These are phyloP conservation scores for Saccharomycopsis sp. DNA, from an alignment of 805 yeast genomes.

Conservation along the genomic window DNA sequence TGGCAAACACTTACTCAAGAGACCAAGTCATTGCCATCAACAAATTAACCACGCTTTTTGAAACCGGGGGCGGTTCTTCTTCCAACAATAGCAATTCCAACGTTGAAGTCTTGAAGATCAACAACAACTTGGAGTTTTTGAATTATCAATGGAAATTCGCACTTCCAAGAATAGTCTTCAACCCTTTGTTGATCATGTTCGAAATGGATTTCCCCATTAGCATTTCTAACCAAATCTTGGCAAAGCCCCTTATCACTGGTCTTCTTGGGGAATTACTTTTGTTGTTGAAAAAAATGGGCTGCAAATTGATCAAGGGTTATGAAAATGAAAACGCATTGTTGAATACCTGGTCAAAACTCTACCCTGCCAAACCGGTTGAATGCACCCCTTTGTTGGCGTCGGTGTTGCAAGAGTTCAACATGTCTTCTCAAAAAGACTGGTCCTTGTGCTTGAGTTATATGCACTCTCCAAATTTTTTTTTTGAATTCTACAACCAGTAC, in stretches of 20 bases:
- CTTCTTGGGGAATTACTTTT: conserved; percentile 64
- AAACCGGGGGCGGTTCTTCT: conserved; percentile 20
- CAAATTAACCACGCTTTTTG: conserved; percentile 31
- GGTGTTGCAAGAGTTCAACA: not conserved
- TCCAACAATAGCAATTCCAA: no score
- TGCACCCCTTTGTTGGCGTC: not conserved
- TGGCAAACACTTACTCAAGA: conserved; percentile 36
- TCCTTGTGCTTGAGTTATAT: conserved; percentile 29
- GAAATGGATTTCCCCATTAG: conserved; percentile 58
- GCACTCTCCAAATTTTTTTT: conserved; percentile 53
- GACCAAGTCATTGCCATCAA: conserved; percentile 28
- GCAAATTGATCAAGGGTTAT: conserved; percentile 58
- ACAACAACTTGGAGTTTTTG: conserved; percentile 46
- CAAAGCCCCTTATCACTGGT: conserved; percentile 80
- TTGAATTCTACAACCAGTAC: conserved; percentile 50
- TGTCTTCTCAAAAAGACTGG: conserved; percentile 5
- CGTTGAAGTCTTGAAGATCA: conserved; percentile 40
- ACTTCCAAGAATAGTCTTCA: conserved; percentile 66
- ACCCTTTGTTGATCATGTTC: conserved; percentile 64
- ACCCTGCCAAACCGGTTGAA: conserved; percentile 26
- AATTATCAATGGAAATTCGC: conserved; percentile 83
- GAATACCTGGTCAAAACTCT: conserved; percentile 41
- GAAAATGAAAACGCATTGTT: conserved; percentile 57
- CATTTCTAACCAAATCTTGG: conserved; percentile 59
- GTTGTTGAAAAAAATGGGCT: conserved; percentile 69